Conservation (phyloP, 768 basidiomycete genomes). For the Hypsizygus marmoreus region DNA sequence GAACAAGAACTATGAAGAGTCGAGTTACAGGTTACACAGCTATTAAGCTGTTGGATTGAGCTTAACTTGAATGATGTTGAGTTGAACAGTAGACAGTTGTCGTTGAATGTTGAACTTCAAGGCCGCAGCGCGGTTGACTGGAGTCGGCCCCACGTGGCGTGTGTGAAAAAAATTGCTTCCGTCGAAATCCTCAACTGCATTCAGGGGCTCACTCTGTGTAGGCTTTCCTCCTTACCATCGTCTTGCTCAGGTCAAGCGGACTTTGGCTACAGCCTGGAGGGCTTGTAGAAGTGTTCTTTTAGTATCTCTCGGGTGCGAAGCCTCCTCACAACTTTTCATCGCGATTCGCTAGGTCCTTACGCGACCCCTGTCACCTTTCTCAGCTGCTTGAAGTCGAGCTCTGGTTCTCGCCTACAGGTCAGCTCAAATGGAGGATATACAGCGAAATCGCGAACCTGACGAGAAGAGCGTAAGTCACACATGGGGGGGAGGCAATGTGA, state of each 20-base stretch:
- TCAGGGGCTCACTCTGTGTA: constrained; percentile 26
- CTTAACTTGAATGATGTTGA: no score
- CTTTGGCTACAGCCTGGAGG: background rate
- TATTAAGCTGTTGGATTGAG: no score
- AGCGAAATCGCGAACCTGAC: constrained; percentile 11
- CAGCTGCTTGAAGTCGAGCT: constrained; percentile 4
- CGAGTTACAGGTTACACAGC: no score
- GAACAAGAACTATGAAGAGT: no score
- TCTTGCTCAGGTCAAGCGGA: constrained; percentile 8
- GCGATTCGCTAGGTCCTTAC: background rate
- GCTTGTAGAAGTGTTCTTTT: no score
- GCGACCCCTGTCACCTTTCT: constrained; percentile 21
- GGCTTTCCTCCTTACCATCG: constrained; percentile 15
- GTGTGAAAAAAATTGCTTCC: constrained; percentile 28
- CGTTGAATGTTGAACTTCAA: no score
- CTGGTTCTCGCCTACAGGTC: constrained; percentile 26
- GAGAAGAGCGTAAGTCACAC: background rate
- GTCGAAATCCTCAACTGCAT: constrained; percentile 16
- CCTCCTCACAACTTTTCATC: background rate
- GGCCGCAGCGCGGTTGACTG: background rate
- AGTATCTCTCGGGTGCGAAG: background rate
- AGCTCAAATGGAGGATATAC: constrained; percentile 19
- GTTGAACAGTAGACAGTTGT: no score
- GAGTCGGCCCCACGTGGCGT: constrained; percentile 24
- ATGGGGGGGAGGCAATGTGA: constrained; percentile 8